Evolutionary conservation across 257 asterid genomes (phyloP).

Genomic region (Solanum sitiens): DNA sequence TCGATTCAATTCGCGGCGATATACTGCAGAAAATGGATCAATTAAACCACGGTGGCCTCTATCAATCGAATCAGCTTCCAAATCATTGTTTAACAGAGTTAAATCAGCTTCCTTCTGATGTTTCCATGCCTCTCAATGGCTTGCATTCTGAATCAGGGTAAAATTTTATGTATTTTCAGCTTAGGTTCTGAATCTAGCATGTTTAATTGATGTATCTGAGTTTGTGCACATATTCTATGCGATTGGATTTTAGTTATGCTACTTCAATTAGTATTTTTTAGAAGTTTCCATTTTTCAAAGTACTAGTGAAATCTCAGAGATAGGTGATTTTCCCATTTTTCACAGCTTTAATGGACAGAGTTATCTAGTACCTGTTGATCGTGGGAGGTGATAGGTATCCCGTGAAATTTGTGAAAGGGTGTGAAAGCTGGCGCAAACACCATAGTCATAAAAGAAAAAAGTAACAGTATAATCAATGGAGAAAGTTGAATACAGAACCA

Average conservation of each 20-base stretch:
- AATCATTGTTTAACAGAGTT: conserved; percentile 24
- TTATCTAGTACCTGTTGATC: neutral
- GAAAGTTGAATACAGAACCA: neutral
- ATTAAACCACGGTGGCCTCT: conserved; percentile 30
- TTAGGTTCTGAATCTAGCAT: neutral
- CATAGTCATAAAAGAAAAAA: neutral
- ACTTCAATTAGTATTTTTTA: neutral
- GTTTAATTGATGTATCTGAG: neutral
- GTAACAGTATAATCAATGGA: neutral
- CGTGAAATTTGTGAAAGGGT: neutral
- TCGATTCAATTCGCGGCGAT: neutral
- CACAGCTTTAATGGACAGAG: neutral
- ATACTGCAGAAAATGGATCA: conserved; percentile 34
- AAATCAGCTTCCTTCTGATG: conserved; percentile 34
- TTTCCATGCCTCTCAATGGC: conserved; percentile 18
- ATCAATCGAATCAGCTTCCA: conserved; percentile 40
- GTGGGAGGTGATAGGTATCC: neutral
- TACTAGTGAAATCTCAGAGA: neutral
- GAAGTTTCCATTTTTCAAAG: neutral
- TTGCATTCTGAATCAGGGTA: conserved; percentile 52
- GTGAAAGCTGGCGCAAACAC: neutral
- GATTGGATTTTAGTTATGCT: neutral
- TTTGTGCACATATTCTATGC: neutral
- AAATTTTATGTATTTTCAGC: neutral
- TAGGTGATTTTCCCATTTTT: no score